These are phyloP conservation scores for Kernera saxatilis DNA, from an alignment of 345 rosid genomes.

Conservation along the genomic window DNA sequence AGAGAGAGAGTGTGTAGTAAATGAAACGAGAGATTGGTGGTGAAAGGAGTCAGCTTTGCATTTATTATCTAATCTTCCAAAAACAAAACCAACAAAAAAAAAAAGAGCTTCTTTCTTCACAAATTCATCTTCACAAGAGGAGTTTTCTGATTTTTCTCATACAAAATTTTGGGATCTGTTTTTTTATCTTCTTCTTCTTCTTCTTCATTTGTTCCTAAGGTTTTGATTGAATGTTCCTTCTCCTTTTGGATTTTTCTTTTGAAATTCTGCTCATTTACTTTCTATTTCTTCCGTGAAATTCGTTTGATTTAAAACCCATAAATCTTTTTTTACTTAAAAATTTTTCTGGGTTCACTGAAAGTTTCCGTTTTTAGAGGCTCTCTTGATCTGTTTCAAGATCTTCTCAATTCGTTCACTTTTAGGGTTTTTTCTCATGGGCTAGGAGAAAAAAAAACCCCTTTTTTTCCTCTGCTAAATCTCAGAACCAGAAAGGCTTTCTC, in stretches of 20 bases:
- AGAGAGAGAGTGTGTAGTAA: constrained; percentile 9
- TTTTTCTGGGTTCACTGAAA: constrained; percentile 23
- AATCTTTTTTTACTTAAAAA: background rate
- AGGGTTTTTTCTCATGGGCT: constrained; percentile 22
- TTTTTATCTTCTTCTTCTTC: background rate
- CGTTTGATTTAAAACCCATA: background rate
- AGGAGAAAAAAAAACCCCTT: background rate
- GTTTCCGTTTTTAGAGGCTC: constrained; percentile 25
- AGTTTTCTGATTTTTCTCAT: background rate
- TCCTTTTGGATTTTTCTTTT: background rate
- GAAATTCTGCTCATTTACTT: background rate
- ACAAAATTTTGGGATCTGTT: constrained; percentile 13
- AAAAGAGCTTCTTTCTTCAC: background rate
- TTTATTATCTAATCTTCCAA: constrained; percentile 21
- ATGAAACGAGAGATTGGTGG: constrained; percentile 27
- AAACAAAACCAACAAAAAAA: background rate
- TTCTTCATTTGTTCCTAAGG: background rate
- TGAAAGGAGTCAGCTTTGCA: constrained; percentile 29
- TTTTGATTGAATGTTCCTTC: background rate
- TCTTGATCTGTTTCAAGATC: constrained; percentile 26
- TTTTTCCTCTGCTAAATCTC: constrained; percentile 3
- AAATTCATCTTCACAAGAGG: background rate
- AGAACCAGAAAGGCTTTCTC: no score
- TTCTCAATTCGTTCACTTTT: background rate
- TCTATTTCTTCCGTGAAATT: constrained; percentile 7